Evolutionary conservation across 805 yeast genomes (phyloP), one percentile per base, ranked within the genome.

Genomic region (Lipomyces yamanashiensis): DNA sequence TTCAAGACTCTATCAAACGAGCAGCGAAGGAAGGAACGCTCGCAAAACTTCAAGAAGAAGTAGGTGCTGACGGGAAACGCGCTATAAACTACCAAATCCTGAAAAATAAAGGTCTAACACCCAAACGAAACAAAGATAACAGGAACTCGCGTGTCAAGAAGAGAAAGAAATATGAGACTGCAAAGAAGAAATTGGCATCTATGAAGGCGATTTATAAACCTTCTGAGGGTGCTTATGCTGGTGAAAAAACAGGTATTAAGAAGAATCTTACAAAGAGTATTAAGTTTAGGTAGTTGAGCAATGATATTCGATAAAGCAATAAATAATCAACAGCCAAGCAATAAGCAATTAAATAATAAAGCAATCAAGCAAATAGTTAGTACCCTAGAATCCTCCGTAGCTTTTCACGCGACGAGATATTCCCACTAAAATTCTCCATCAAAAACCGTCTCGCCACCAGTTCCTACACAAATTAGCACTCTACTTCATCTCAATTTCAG

Each of bases 171-270:
- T 95, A 89, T 80, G 98, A 91, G 68, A 83, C 85, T 75, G 99
- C 99, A 36, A 87, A 91, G 80, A 93, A 91, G 90, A 91, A 91
- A 77, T 87, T 95, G 77, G 87, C 87, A 74, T 89, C 96, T 59
- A 88, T 90, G 68, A 88, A 97, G 76, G 90, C 90, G 59, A 97
- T 92, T n/a, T 92, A 88, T 81, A 83, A 87, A 71, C 80, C 81
- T 19, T 90, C 85, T 57, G 56, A 57, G 43, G 89, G 91, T 68
- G 87, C 96, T 1, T 95, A 95, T 76, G 87, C 83, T 67, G 99
- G 99, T 78, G 99, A 95, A 76, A 83, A 85, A 80, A 92, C 98
- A 19, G 99, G 99, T 90, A 95, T 95, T 75, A 92, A 92, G 82
- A 93, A 95, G 85, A 91, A 91, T 70, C 75, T 93, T 58, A 82